Evolutionary conservation across 805 yeast species (phyloP), one percentile per base, ranked within the genome.

Genomic region (Cyberlindnera lachancei): DNA sequence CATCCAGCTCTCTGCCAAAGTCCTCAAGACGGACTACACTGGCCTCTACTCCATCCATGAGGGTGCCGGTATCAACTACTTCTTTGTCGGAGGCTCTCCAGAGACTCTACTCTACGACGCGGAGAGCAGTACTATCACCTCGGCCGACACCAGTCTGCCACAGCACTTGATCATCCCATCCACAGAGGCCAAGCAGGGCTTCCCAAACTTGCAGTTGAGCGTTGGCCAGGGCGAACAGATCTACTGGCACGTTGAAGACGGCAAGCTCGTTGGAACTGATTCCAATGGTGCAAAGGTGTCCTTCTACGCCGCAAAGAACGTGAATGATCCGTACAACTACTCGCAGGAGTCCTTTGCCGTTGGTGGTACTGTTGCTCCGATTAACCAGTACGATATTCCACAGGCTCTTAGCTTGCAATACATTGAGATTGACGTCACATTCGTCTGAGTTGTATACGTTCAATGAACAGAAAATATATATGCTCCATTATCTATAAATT

Each of bases 281-380:
- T 7, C 25, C 14, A 35, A 59, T 15, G 42, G 40, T 18, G 52
- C 52, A 17, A 20, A 20, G 10, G 34, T 38, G 13, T 16, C 20
- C 7, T 64, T 66, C 54, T 61, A 52, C 44, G 73, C 66, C 31
- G 61, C 63, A 42, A 62, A 55, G 59, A 59, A 66, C 55, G 55
- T 61, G 36, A 44, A 43, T 28, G 74, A 68, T 44, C 69, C 71
- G 17, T 68, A 67, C 55, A 25, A 38, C n/a, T 59, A 55, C 50
- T 62, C 68, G 23, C 23, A 41, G 14, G 11, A 27, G 9, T 12
- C 37, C 15, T 61, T 46, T 38, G 52, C 51, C 33, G 53, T 58
- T 34, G 51, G 45, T 15, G 48, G 51, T 14, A 58, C 64, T 29
- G 25, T 32, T 6, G 52, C 36, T 7, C 9, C 23, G n/a, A 30